Base-by-base conservation (phyloP, 2,329 filamentous ascomycete genomes). In the Capronia epimyces region DNA sequence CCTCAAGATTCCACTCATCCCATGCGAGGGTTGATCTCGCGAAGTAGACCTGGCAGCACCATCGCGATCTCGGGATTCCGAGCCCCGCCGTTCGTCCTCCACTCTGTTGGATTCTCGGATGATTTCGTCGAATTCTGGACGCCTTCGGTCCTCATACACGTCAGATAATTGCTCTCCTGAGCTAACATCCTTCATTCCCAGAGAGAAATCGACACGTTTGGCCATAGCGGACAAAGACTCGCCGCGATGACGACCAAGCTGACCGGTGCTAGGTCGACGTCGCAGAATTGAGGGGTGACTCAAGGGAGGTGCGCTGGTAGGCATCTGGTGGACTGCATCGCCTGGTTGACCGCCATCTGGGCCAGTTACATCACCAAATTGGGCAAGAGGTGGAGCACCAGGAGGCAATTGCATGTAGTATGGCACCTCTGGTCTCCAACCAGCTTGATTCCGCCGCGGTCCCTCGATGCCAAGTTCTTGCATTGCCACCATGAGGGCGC, bases 401-500 rank as follows among this genome's bases (percentile, higher is more conserved):
- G 71, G 60, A 44, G 51, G 53, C 41, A 80, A 74, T 58, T 77
- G 71, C 47, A 84, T 65, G 60, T 83, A 87, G 57, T 87, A 75
- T 0, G 86, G 86, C 65, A 81, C 82, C 42, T 81, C 80, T 51
- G 79, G 72, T 60, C 79, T 81, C 53, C 82, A 80, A 53, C 86
- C 84, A 46, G 85, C 83, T 69, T 79, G 80, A 62, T 84, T 82
- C 73, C 84, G 82, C 62, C 82, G 80, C 37, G 89, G 89, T 48
- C 87, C 87, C 74, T 95, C 86, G 66, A 95, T 93, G 51, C 88
- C 88, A 45, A 91, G 76, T 49, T 88, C 82, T 55, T 86, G 79
- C 75, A 96, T 89, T 49, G 87, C 82, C 31, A 86, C 76, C 85
- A 95, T 95, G 63, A 97, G 74, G 55, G 93, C 89, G 57, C 86